Base-by-base conservation (phyloP, 345 rosid genomes). In the Eutrema yunnanense region DNA sequence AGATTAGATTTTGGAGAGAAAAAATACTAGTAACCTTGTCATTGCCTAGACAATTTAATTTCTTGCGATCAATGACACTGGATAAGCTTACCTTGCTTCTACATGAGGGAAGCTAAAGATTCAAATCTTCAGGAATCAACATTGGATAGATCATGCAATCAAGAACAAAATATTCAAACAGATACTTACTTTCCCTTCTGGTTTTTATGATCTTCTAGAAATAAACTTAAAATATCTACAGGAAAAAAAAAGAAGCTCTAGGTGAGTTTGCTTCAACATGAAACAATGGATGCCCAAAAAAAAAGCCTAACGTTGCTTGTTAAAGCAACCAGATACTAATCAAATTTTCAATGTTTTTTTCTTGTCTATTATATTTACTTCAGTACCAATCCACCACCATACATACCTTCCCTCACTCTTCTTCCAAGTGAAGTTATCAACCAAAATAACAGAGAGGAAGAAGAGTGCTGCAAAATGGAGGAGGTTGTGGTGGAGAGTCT, bases 251-350 rank as follows among this genome's bases (percentile, higher is more conserved):
- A 79, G 64, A 78, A 50, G 74, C 65, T 68, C 52, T 69, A 63
- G 62, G 52, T 62, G 58, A 79, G 82, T 77, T 90, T 92, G 91
- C 98, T 90, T 92, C 90, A 55, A 49, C 44, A 66, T 86, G 82
- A 90, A 90, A 88, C 93, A 88, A 88, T 81, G 87, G 94, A 88
- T 89, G 65, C 90, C 86, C 83, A 2, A 43, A 43, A 47, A 22
- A 81, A 84, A 84, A 77, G 83, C 67, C 73, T 72, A 80, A 71
- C 74, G 65, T 79, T 72, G 73, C 86, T 84, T 80, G 75, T 74
- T 81, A 78, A 85, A 87, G 96, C 90, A 83, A 86, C 79, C 84
- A 69, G 52, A 67, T 65, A 86, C 91, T 88, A 82, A 83, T 79
- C 84, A 66, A 53, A 64, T 67, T 53, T 55, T 60, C 34, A 51